Evolutionary conservation across 148 eudicot species (phyloP).

Genomic region (Diospyros kaki): DNA sequence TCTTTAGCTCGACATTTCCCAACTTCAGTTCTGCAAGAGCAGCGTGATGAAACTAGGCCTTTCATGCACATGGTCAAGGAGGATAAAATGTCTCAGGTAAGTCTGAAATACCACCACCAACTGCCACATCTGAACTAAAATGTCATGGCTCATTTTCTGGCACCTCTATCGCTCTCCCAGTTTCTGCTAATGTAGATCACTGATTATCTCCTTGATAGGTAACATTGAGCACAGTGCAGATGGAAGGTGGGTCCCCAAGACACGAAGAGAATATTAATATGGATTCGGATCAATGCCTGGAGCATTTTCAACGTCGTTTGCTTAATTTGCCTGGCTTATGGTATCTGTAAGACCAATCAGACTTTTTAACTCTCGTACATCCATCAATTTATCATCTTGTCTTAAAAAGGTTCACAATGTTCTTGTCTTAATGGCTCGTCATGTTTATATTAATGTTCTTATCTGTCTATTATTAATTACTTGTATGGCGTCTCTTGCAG

Average conservation of each 20-base stretch:
- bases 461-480: not conserved
- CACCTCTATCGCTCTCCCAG: not conserved
- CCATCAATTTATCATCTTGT: slow-evolving; percentile 3
- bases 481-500: slow-evolving; percentile 32
- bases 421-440: not conserved
- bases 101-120: not conserved
- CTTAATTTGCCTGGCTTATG: slow-evolving; percentile 52
- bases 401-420: not conserved
- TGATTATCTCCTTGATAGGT: slow-evolving; percentile 24
- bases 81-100: slow-evolving; percentile 59
- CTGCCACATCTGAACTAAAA: not conserved
- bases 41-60: slow-evolving; percentile 49
- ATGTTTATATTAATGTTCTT: not conserved
- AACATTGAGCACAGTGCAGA: slow-evolving; percentile 34
- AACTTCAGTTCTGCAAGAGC: slow-evolving; percentile 63
- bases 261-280: slow-evolving; percentile 24
- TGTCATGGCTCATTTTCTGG: too few relatives aligned
- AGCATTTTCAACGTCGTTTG: slow-evolving; percentile 49
- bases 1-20: slow-evolving; percentile 53
- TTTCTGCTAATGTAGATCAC: not conserved
- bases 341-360: slow-evolving; percentile 55
- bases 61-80: slow-evolving; percentile 37
- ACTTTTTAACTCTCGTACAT: slow-evolving; percentile 8
- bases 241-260: slow-evolving; percentile 26
- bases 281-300: slow-evolving; percentile 33